Evolutionary conservation across 2,329 filamentous ascomycete genomes (phyloP).

Genomic region (Paracamarosporium sp.): DNA sequence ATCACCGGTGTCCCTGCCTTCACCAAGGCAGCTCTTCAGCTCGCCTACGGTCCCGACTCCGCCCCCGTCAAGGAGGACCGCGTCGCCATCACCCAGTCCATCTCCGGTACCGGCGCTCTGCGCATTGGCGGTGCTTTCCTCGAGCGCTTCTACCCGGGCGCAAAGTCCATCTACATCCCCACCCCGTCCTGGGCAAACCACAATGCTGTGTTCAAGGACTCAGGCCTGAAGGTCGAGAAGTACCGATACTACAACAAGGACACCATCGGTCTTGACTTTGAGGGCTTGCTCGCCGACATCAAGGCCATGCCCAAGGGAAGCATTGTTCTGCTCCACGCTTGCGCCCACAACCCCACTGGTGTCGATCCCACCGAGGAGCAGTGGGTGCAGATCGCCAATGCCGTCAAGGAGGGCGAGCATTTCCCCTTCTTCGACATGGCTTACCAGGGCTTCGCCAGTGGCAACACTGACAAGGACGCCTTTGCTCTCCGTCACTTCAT

Average conservation of each 20-base stretch:
- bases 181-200: slow-evolving; percentile 98
- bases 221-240: slow-evolving; percentile 87
- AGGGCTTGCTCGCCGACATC: slow-evolving; percentile 89
- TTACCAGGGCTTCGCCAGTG: slow-evolving; percentile 97
- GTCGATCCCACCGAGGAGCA: slow-evolving; percentile 91
- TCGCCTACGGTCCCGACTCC: slow-evolving; percentile 88
- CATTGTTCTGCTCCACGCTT: slow-evolving; percentile 93
- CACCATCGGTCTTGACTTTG: slow-evolving; percentile 97
- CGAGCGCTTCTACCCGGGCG: slow-evolving; percentile 85
- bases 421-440: slow-evolving; percentile 99
- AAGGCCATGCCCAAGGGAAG: slow-evolving; percentile 85
- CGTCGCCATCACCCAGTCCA: slow-evolving; percentile 93
- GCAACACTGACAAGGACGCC: slow-evolving; percentile 89
- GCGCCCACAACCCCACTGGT: slow-evolving; percentile 97
- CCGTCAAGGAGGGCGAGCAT: slow-evolving; percentile 85
- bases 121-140: slow-evolving; percentile 95
- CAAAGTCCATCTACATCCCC: slow-evolving; percentile 96
- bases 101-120: slow-evolving; percentile 95
- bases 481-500: slow-evolving; percentile 94
- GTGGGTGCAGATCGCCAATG: slow-evolving; percentile 88
- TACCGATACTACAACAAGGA: slow-evolving; percentile 99
- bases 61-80: slow-evolving; percentile 75
- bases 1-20: slow-evolving; percentile 93
- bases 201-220: slow-evolving; percentile 93
- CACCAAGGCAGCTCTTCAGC: slow-evolving; percentile 86